Evolutionary conservation across 2,329 filamentous ascomycete species (phyloP), one percentile per base, ranked within the genome.

Genomic region (Sporothrix pallida): DNA sequence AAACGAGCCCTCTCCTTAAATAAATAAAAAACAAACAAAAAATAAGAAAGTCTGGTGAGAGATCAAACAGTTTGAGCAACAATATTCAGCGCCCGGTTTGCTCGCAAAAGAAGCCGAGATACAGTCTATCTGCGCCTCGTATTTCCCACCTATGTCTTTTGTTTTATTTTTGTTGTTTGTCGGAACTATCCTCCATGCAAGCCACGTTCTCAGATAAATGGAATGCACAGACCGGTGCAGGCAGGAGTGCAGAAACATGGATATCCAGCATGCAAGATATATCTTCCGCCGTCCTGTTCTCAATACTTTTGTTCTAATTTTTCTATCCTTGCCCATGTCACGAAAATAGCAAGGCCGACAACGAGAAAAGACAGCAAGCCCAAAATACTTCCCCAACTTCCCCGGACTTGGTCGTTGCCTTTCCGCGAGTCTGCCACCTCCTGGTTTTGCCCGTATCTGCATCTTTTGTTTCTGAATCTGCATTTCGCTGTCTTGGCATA

Each of bases 381-480:
- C 48, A 15, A 50, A 5, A 50, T 6, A 26, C 56, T 17, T 37
- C 37, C 23, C 56, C 56, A 1, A 42, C 56, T n/a, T 37, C 56
- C 56, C 56, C 56, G 56, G 56, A 60, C 56, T 37, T 15, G 9
- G 56, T 17, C 13, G 56, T 17, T 60, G 56, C 4, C 26, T 26
- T 26, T 15, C 17, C 37, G 3, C 6, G 17, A 37, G 56, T 31
- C 26, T 37, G 13, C 26, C 17, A 17, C 26, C 56, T 26, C 56
- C 8, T 37, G 54, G 4, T 60, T 60, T 37, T 37, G 13, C 56
- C 26, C 26, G 56, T 60, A 37, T 60, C 56, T 60, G 56, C 56
- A 60, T 60, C 56, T 60, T 23, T 60, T 37, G 26, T 50, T 50
- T 67, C 20, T 50, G 20, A 67, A 67, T 67, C 63, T 67, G 44